Base-by-base conservation (phyloP, 306 rosid genomes). In the Malus fusca region DNA sequence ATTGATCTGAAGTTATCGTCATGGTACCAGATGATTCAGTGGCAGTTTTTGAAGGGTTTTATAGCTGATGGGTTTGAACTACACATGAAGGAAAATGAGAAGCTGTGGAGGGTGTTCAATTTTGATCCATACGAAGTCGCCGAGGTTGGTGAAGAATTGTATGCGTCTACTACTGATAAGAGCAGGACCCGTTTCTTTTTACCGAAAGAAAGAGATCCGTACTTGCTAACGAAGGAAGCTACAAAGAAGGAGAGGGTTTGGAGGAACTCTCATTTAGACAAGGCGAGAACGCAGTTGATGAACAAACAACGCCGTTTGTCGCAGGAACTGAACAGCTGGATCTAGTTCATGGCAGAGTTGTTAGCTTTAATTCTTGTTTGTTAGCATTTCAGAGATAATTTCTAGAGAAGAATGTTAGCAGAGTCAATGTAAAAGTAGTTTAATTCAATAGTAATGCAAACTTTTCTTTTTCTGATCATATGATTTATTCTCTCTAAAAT, bases 11-110 rank as follows among this genome's bases (percentile, higher is more conserved):
- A 30, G 44, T 21, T 80, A 8, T 48, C 79, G 11, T 68, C 84
- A 2, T 80, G 82, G 82, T 74, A 84, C 62, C 70, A 67, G 48
- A 73, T 42, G 4, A 63, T 80, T 30, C 84, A 80, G 70, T 53
- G 25, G 8, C 48, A 62, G 30, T 74, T 42, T 74, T 11, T 74
- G 62, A 74, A 62, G 51, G 42, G 69, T 58, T 74, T 74, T 44
- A 25, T 46, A 15, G 70, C 70, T 4, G 48, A 74, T 6, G 63
- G 78, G 33, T 28, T 74, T 28, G 18, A 63, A 17, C 7, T 0
- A 25, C 78, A 62, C 55, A 33, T 80, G 75, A 25, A 17, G 79
- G 75, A 28, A 77, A 84, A 77, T 59, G 75, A 77, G 48, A 40
- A 77, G 25, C 56, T 84, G 23, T 82, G 71, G 42, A 5, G 23